Evolutionary conservation across 345 rosid species (phyloP), one percentile per base, ranked within the genome.

Genomic region (Toxicodendron radicans): DNA sequence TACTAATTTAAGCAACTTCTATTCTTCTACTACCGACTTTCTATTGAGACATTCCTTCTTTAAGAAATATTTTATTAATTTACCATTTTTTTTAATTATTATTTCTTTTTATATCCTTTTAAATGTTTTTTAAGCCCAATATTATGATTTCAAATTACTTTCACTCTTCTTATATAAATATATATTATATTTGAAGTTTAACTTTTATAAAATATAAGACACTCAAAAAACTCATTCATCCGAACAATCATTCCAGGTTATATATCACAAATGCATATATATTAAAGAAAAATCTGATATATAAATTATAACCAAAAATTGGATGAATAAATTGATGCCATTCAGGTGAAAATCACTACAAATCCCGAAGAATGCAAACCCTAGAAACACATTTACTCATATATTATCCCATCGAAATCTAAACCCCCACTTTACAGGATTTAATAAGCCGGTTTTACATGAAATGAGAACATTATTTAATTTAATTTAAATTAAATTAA

Each of bases 11-110:
- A 61, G 62, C n/a, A 10, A 14, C 0, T 2, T 33, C 5, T 30
- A 27, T 49, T 33, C 0, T 2, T 33, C 5, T 30, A 27, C 58
- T 33, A 33, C 64, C 60, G 62, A 23, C 78, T 27, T 27, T 27
- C 75, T 16, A 30, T 3, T 58, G 18, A 58, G 77, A 81, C 83
- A 79, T 80, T 83, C 84, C 78, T 76, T 73, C 53, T 78, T 70
- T 35, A 69, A 57, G 79, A 73, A 59, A 75, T 73, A 60, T n/a
- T 23, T 24, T 2, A 27, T 23, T 35, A 18, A 3, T 9, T 38
- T 35, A 38, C 10, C 4, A 64, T 41, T 17, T 62, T 62, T 2
- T 35, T 18, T 62, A n/a, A 33, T 7, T 30, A 13, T 7, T 18
- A 5, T 30, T 58, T 58, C n/a, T n/a, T n/a, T n/a, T n/a, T n/a